Conservation (phyloP, 2,329 filamentous ascomycete species). For the Phymatotrichopsis omnivora region DNA sequence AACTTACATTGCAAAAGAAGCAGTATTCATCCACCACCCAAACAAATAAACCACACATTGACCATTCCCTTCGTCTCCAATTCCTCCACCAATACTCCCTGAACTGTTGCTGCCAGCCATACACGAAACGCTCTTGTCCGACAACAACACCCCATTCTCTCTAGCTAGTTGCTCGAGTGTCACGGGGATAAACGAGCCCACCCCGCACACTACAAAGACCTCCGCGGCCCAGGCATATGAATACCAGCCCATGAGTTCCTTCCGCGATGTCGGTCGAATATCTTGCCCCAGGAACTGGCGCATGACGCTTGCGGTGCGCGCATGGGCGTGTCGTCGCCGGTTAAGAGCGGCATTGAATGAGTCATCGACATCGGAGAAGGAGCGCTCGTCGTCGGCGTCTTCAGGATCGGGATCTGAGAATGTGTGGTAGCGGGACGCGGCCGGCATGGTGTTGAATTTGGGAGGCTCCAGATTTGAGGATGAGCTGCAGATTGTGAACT, state of each 20-base stretch:
- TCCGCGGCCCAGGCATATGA: conserved; percentile 93
- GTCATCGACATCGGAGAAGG: conserved; percentile 26
- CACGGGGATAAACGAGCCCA: conserved; percentile 89
- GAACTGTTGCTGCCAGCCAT: conserved; percentile 22
- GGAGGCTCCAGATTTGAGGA: no score
- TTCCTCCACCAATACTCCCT: conserved; percentile 9
- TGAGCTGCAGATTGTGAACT: no score
- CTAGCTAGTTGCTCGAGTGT: conserved; percentile 86
- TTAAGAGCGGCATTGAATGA: conserved; percentile 34
- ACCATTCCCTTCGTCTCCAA: conserved; percentile 38
- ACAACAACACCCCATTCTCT: conserved; percentile 78
- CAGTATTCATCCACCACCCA: conserved; percentile 83
- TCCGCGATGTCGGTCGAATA: conserved; percentile 71
- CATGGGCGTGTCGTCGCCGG: conserved; percentile 13
- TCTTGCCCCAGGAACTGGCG: conserved; percentile 72
- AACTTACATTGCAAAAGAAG: conserved; percentile 74
- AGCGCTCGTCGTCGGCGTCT: conserved; percentile 30
- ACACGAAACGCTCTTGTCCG: conserved; percentile 67
- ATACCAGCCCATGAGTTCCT: conserved; percentile 90
- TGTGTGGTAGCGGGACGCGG: conserved; percentile 20
- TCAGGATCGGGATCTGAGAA: conserved; percentile 24
- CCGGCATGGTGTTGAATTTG: conserved; percentile 15
- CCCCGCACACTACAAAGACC: conserved; percentile 86
- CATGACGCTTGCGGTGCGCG: no score
- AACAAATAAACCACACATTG: conserved; percentile 78